Conservation (phyloP, 441 rosid species). For the Manihot esculenta region DNA sequence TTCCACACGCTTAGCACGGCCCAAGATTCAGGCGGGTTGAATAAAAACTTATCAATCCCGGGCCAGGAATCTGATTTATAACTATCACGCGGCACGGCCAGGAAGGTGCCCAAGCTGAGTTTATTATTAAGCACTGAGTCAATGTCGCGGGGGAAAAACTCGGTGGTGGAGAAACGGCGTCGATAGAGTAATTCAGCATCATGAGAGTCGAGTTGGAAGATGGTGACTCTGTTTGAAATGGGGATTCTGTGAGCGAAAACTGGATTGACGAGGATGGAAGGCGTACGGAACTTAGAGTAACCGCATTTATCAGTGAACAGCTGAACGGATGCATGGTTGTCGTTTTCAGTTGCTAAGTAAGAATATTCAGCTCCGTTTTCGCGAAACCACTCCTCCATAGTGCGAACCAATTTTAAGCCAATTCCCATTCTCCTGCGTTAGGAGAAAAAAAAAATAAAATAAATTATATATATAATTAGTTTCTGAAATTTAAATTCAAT, state of each 20-base stretch:
- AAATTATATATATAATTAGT: not conserved
- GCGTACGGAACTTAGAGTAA: slow-evolving; percentile 87
- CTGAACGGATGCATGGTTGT: slow-evolving; percentile 73
- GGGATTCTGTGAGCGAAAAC: slow-evolving; percentile 66
- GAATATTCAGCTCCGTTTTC: slow-evolving; percentile 89
- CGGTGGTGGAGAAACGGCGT: slow-evolving; percentile 74
- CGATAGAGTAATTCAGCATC: slow-evolving; percentile 86
- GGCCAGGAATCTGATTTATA: slow-evolving; percentile 67
- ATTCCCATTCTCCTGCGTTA: slow-evolving; percentile 78
- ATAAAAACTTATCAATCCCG: slow-evolving; percentile 56
- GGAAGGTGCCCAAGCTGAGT: slow-evolving; percentile 72
- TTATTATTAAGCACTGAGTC: slow-evolving; percentile 71
- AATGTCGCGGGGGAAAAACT: slow-evolving; percentile 95
- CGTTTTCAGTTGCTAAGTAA: slow-evolving; percentile 90
- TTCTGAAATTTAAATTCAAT: too few species aligned
- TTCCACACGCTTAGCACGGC: slow-evolving; percentile 91
- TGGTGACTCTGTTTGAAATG: slow-evolving; percentile 40
- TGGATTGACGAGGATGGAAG: slow-evolving; percentile 85
- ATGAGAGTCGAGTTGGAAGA: slow-evolving; percentile 40
- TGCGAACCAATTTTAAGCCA: slow-evolving; percentile 60
- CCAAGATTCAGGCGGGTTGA: slow-evolving; percentile 84
- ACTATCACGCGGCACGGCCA: slow-evolving; percentile 76
- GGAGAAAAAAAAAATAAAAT: not conserved
- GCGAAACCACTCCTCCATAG: slow-evolving; percentile 77
- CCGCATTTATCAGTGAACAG: slow-evolving; percentile 88